Evolutionary conservation across 2,329 filamentous ascomycete genomes (phyloP), one percentile per base, ranked within the genome.

Genomic region (Harringtonia aguacate): DNA sequence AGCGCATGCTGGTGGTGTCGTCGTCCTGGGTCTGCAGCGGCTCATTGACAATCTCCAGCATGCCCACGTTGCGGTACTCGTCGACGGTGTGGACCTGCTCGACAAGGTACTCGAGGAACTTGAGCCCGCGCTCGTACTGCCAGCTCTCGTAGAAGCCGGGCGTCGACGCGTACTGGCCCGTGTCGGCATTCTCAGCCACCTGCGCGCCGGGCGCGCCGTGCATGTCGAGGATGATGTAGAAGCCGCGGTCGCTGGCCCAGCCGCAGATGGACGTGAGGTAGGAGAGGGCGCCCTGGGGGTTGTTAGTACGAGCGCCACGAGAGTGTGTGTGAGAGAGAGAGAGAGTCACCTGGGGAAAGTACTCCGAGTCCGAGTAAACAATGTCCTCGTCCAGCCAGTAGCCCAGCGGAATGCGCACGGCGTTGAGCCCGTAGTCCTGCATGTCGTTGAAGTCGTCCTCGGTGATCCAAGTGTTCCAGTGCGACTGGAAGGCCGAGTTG

Each of bases 21-120:
- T 51, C 59, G 1, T 56, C 55, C 7, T 51, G 51, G 34, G 49
- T 48, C 40, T 65, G 64, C 13, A 69, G 55, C 4, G 76, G 75
- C 55, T 80, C 76, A 52, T 79, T 80, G 43, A 79, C 61, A 13
- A 79, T 57, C 53, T 74, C 67, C 31, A 80, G 55, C 68, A 76
- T 78, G 45, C 75, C 75, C 22, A 79, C 75, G 36, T 71, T 76
- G 43, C 66, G 59, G 54, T 72, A 75, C 27, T 64, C 64, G 30
- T 58, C 41, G 46, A 65, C 68, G 31, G 53, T 60, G 54, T 78
- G 73, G 46, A 77, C 68, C 33, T 66, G 61, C 31, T 66, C 62
- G 12, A 72, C 68, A 52, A 80, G 69, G 67, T 69, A 77, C 43
- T 67, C 58, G n/a, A 79, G 66, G 60, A 76, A 79, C 41, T 67